Percentiles rank a stretch among this genome's conserved stretches.
These are phyloP conservation scores for Proliferodiscus dingleyae DNA, from an alignment of 2,329 filamentous ascomycete genomes.

Conservation along the genomic window DNA sequence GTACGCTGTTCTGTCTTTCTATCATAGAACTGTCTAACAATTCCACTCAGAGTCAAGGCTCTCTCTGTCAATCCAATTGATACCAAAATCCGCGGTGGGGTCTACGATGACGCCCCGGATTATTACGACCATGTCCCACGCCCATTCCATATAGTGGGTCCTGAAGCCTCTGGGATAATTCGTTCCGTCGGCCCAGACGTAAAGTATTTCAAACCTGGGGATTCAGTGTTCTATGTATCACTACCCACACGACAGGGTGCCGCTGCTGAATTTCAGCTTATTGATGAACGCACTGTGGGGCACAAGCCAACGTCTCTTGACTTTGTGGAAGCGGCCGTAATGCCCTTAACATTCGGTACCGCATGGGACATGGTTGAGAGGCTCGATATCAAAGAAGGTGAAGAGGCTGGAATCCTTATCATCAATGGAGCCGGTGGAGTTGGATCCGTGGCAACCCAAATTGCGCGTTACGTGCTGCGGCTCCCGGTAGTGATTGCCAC, in stretches of 20 bases:
- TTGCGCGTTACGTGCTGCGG: slow-evolving; percentile 36
- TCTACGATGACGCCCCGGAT: slow-evolving; percentile 36
- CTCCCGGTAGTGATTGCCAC: slow-evolving; percentile 41
- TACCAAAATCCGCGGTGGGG: slow-evolving; percentile 32
- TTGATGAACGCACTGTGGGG: slow-evolving; percentile 37
- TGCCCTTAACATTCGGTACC: slow-evolving; percentile 41
- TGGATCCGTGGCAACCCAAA: slow-evolving; percentile 40
- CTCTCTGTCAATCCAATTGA: slow-evolving; percentile 37
- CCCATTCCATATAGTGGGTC: slow-evolving; percentile 38
- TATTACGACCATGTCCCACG: slow-evolving; percentile 30
- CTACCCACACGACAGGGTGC: slow-evolving; percentile 37
- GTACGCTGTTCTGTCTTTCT: slow-evolving; percentile 16
- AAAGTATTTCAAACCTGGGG: slow-evolving; percentile 36
- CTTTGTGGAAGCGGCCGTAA: slow-evolving; percentile 37
- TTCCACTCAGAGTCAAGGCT: slow-evolving; percentile 30
- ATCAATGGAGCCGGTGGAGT: slow-evolving; percentile 44
- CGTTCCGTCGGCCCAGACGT: slow-evolving; percentile 31
- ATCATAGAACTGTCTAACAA: not conserved
- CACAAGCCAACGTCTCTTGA: slow-evolving; percentile 37
- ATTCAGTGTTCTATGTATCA: slow-evolving; percentile 40
- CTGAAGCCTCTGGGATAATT: slow-evolving; percentile 39
- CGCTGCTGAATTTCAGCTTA: slow-evolving; percentile 39
- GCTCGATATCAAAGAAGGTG: slow-evolving; percentile 29
- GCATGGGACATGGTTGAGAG: slow-evolving; percentile 41
- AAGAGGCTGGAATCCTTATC: slow-evolving; percentile 37